Base-by-base conservation (phyloP, 345 rosid species). In the Rhodamnia argentea region DNA sequence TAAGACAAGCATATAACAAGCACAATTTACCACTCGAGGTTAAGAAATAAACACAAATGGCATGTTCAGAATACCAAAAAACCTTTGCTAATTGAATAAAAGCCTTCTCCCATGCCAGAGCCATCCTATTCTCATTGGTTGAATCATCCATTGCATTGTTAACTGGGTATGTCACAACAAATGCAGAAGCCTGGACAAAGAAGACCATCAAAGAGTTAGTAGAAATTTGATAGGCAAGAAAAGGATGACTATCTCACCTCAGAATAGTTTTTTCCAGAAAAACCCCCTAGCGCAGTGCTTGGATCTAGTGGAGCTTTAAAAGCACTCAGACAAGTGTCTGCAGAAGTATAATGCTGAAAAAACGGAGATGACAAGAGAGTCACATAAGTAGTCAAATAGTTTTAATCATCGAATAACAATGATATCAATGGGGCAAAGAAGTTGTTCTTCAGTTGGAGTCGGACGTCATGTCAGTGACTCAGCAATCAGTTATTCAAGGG, bases 301-400 rank as follows among this genome's bases (percentile, higher is more conserved):
- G 99, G 99, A 92, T 96, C 99, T 88, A 96, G 94, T 62, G 99
- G 99, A 55, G 94, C 99, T 90, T 97, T 87, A 90, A 96, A 97
- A 86, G 99, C 99, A 88, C 99, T 95, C 91, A 93, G 83, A 87
- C 99, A 97, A 83, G 89, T 81, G 83, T 95, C 99, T 86, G 98
- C 87, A 84, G 99, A 93, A 83, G 99, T 93, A 90, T 91, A 97
- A 90, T 97, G 99, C 99, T 97, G 95, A 85, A 90, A 27, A 58
- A 12, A 82, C 87, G 83, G 84, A 88, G 54, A 87, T 74, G 50
- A 47, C 27, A 74, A 42, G 59, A 24, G 15, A 50, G n/a, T 70
- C 54, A 24, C 26, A 32, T 64, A 16, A 64, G 47, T 64, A 64
- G 37, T 64, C 44, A 64, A 64, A 64, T 32, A 64, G 24, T 64